A percentile compares a stretch with the other conserved stretches of the same genome.
These are phyloP conservation scores for Phytophthora hibernalis DNA, from an alignment of 352 stramenopile species.

Conservation along the genomic window DNA sequence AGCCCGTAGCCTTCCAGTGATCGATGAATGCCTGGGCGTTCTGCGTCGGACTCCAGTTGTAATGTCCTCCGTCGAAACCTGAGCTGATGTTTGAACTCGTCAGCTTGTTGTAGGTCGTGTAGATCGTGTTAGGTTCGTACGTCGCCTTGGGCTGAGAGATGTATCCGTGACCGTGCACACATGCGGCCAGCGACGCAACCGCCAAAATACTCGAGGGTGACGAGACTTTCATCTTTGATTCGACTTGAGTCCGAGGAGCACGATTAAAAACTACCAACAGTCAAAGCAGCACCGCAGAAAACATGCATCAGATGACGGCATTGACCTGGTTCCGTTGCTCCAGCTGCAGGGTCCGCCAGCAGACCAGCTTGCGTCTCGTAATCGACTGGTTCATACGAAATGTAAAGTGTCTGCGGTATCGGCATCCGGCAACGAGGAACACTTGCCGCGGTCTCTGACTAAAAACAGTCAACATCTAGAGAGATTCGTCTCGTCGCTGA, in stretches of 20 bases:
- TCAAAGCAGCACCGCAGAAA: slow-evolving; percentile 2
- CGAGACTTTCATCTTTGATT: slow-evolving; percentile 14
- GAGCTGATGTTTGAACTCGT: slow-evolving; percentile 27
- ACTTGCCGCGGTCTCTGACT: not conserved
- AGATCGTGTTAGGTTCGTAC: slow-evolving; percentile 32
- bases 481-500: not conserved
- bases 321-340: slow-evolving; percentile 17
- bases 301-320: not conserved
- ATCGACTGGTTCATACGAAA: not conserved
- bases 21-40: slow-evolving; percentile 41
- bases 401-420: not conserved
- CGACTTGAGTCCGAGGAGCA: slow-evolving; percentile 4
- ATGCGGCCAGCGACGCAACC: slow-evolving; percentile 10
- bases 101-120: slow-evolving; percentile 34
- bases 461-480: not conserved
- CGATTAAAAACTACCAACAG: slow-evolving; percentile 13
- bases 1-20: slow-evolving; percentile 33
- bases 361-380: not conserved
- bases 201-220: slow-evolving; percentile 12
- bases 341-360: slow-evolving; percentile 19
- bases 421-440: slow-evolving; percentile 3
- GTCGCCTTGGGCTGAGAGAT: slow-evolving; percentile 32
- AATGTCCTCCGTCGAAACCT: slow-evolving; percentile 35
- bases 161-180: slow-evolving; percentile 33
- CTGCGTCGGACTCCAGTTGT: slow-evolving; percentile 31